Evolutionary conservation across 2,329 filamentous ascomycete genomes (phyloP).

Genomic region (Stagonosporopsis chrysanthemi): DNA sequence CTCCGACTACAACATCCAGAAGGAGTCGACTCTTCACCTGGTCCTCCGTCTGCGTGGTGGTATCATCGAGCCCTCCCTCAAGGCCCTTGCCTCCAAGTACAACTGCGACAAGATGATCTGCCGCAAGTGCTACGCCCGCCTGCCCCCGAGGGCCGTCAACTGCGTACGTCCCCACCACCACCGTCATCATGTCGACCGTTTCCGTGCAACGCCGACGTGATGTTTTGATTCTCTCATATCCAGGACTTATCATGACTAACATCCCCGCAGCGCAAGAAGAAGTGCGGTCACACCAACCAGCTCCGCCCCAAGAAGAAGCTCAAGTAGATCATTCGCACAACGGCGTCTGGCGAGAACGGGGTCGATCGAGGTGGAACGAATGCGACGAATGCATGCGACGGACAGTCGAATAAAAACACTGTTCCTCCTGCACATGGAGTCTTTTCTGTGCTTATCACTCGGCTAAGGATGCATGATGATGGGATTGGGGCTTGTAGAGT

Average conservation of each 20-base stretch:
- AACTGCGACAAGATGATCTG: constrained; percentile 99
- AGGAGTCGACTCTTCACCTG: constrained; percentile 98
- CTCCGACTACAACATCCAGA: constrained; percentile 99
- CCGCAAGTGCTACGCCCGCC: constrained; percentile 99
- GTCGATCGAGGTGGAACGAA: constrained; percentile 37
- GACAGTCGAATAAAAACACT: constrained; percentile 30
- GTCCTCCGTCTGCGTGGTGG: constrained; percentile 98
- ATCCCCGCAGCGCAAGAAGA: constrained; percentile 73
- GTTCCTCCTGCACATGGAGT: constrained; percentile 39
- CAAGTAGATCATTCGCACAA: constrained; percentile 70
- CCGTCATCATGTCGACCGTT: not conserved
- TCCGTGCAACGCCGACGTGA: not conserved
- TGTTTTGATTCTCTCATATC: not conserved
- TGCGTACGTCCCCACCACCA: constrained; percentile 61
- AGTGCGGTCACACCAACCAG: constrained; percentile 99
- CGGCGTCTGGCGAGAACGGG: constrained; percentile 46
- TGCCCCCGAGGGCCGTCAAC: constrained; percentile 98
- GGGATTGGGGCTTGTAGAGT: constrained; percentile 44
- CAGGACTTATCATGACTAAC: constrained; percentile 26
- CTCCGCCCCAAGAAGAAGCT: constrained; percentile 99
- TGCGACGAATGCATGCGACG: constrained; percentile 43
- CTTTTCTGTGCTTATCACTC: constrained; percentile 38
- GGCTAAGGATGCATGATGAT: constrained; percentile 32
- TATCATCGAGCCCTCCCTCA: constrained; percentile 97
- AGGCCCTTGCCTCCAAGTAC: constrained; percentile 98